Conservation (phyloP, 2,329 filamentous ascomycete species). For the Trichoderma pleuroti region DNA sequence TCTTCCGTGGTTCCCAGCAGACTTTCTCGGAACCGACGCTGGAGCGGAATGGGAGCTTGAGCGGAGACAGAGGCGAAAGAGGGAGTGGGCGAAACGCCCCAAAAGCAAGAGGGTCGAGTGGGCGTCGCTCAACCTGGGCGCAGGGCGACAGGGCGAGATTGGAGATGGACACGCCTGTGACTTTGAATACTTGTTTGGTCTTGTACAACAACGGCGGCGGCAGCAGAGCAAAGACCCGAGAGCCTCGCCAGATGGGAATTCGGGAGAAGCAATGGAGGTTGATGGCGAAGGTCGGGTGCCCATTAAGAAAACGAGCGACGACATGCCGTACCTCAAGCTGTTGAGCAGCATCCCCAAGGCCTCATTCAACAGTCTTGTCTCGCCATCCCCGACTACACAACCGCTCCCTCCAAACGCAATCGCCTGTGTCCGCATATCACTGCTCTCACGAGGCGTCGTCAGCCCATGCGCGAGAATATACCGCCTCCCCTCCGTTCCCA, state of each 20-base stretch:
- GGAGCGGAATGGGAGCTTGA: conserved; percentile 74
- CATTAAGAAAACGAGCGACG: background rate
- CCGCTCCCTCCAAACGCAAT: conserved; percentile 38
- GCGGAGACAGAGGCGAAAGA: conserved; percentile 66
- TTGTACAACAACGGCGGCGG: conserved; percentile 20
- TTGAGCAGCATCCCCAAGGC: conserved; percentile 27
- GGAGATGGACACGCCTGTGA: conserved; percentile 81
- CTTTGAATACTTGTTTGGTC: conserved; percentile 65
- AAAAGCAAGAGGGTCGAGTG: conserved; percentile 79
- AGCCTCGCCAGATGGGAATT: conserved; percentile 21
- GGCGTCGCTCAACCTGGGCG: conserved; percentile 69
- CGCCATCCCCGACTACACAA: conserved; percentile 21
- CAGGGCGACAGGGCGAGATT: conserved; percentile 73
- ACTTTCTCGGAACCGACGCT: conserved; percentile 74
- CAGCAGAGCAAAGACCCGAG: background rate
- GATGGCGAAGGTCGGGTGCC: conserved; percentile 23
- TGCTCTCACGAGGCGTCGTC: conserved; percentile 68
- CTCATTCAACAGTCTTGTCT: conserved; percentile 32
- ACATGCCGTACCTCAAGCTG: conserved; percentile 18
- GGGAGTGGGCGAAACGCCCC: conserved; percentile 73
- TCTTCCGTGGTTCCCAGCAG: conserved; percentile 79
- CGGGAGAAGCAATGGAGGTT: conserved; percentile 34
- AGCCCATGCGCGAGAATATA: conserved; percentile 77
- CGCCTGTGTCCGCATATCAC: conserved; percentile 62
- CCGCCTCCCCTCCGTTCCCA: conserved; percentile 56